Evolutionary conservation across 2,329 filamentous ascomycete genomes (phyloP).

Genomic region (Teratosphaeria destructans): DNA sequence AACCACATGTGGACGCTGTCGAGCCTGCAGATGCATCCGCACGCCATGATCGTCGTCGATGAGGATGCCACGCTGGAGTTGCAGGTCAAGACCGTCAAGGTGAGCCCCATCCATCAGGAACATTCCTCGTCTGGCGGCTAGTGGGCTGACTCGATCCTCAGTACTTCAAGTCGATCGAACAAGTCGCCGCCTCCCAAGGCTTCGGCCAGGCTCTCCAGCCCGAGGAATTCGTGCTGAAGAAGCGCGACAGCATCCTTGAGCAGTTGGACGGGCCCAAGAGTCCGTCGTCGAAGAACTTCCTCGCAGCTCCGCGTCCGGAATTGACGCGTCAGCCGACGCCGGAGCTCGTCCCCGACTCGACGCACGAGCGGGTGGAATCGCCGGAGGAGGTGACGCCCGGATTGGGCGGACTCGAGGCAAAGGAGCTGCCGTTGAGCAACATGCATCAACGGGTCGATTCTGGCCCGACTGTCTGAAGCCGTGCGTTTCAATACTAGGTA

Average conservation of each 20-base stretch:
- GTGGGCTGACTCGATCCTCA: conserved; percentile 9
- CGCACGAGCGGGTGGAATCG: conserved; percentile 22
- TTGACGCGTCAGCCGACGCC: conserved; percentile 18
- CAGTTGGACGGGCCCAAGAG: conserved; percentile 23
- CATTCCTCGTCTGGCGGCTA: neutral
- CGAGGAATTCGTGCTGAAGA: conserved; percentile 19
- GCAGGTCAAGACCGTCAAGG: conserved; percentile 34
- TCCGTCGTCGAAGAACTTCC: conserved; percentile 9
- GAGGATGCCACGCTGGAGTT: conserved; percentile 52
- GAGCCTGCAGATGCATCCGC: conserved; percentile 66
- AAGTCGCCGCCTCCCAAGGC: conserved; percentile 34
- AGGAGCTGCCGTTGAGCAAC: conserved; percentile 20
- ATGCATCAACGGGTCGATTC: conserved; percentile 27
- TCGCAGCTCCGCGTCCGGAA: conserved; percentile 11
- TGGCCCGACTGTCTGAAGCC: neutral
- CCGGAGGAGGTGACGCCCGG: neutral
- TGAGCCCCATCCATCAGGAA: conserved; percentile 7
- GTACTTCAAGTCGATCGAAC: conserved; percentile 43
- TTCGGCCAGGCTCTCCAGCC: conserved; percentile 35
- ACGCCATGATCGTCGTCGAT: conserved; percentile 74
- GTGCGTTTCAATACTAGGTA: neutral
- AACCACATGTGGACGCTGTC: conserved; percentile 91
- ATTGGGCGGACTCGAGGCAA: conserved; percentile 17
- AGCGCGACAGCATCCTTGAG: conserved; percentile 26
- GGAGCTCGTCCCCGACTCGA: conserved; percentile 26